phyloP scores from a whole-genome alignment of 2,329 filamentous ascomycete species.

The Sordariomycetes sp. region DNA sequence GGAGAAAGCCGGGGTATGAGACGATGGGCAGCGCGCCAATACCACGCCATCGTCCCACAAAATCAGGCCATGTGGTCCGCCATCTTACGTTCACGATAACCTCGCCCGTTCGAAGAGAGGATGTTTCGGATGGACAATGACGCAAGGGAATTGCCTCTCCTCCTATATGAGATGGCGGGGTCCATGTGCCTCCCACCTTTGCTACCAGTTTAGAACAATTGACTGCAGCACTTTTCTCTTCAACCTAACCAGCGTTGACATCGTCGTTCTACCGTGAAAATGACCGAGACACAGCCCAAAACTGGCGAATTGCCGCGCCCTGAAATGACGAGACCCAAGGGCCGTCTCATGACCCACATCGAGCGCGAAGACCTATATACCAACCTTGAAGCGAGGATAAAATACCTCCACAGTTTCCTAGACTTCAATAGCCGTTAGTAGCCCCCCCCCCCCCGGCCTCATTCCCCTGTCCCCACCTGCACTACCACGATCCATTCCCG shows the following conservation, averaged over 20 bases:
- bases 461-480: background rate
- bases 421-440: slow-evolving; percentile 57
- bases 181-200: no score
- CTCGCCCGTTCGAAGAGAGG: background rate
- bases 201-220: no score
- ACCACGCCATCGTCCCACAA: slow-evolving; percentile 1
- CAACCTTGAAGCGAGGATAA: slow-evolving; percentile 53
- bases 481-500: background rate
- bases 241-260: background rate
- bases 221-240: background rate
- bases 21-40: background rate
- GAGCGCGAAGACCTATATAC: slow-evolving; percentile 61
- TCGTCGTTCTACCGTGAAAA: background rate
- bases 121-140: background rate
- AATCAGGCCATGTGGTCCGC: background rate
- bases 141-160: background rate
- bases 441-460: background rate
- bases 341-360: slow-evolving; percentile 39
- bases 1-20: slow-evolving; percentile 1
- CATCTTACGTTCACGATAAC: background rate
- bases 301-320: background rate
- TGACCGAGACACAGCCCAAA: background rate
- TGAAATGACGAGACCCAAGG: background rate
- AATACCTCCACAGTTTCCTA: slow-evolving; percentile 63
- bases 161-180: background rate